Conservation (phyloP, 495 filamentous ascomycete genomes). For the Xylaria curta region DNA sequence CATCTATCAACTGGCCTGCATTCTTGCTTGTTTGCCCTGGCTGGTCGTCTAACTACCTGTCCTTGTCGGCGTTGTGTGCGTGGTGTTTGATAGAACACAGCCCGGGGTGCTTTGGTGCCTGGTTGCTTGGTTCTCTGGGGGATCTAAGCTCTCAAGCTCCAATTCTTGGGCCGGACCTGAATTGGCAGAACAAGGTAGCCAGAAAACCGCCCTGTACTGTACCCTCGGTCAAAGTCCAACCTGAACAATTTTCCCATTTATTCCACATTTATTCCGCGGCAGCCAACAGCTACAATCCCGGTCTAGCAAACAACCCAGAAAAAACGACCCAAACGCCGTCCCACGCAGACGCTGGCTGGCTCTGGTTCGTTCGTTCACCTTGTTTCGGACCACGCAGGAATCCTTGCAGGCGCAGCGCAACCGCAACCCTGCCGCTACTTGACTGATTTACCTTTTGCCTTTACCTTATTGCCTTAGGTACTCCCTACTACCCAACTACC, state of each 20-base stretch:
- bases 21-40: background rate
- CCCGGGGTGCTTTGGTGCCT: background rate
- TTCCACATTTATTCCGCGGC: constrained; percentile 30
- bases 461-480: constrained; percentile 15
- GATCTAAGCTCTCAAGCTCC: constrained; percentile 24
- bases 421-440: constrained; percentile 33
- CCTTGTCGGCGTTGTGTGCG: background rate
- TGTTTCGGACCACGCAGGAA: constrained; percentile 36
- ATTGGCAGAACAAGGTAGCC: constrained; percentile 6
- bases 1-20: background rate
- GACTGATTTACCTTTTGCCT: constrained; percentile 12
- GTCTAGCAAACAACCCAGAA: constrained; percentile 7
- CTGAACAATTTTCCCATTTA: constrained; percentile 34
- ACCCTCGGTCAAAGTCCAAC: constrained; percentile 25
- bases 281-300: constrained; percentile 25
- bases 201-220: constrained; percentile 16
- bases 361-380: constrained; percentile 29
- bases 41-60: background rate
- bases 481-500: background rate
- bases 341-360: constrained; percentile 14
- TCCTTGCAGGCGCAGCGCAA: constrained; percentile 42
- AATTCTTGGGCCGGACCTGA: constrained; percentile 20
- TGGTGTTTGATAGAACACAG: background rate
- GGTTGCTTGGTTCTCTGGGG: constrained; percentile 11
- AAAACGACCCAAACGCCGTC: constrained; percentile 8